phyloP scores from a whole-genome alignment of 495 filamentous ascomycete species.

The Neurospora sublineolata region DNA sequence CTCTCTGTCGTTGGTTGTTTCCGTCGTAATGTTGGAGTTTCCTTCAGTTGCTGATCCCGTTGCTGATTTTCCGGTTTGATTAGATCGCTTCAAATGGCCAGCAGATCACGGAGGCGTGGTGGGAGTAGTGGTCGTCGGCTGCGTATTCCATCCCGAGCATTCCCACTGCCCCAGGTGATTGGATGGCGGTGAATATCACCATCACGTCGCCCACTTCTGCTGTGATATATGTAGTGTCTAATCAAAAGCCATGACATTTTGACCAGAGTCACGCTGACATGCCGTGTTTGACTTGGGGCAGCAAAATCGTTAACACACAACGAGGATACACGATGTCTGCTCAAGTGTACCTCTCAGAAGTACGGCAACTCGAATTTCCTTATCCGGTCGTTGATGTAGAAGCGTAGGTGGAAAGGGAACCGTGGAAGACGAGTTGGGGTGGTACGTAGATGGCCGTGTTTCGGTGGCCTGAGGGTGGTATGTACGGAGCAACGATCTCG shows the following conservation, averaged over 20 bases:
- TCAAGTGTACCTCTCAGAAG: constrained; percentile 13
- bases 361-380: constrained; percentile 19
- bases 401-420: not conserved
- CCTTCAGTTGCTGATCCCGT: not conserved
- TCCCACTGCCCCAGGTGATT: constrained; percentile 40
- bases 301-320: constrained; percentile 33
- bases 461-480: not conserved
- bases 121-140: constrained; percentile 50
- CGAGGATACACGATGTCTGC: constrained; percentile 34
- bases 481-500: not conserved
- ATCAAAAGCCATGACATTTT: not conserved
- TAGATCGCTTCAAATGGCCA: constrained; percentile 20
- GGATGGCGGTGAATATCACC: constrained; percentile 40
- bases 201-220: constrained; percentile 32
- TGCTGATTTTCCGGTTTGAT: not conserved
- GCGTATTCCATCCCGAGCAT: constrained; percentile 39
- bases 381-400: constrained; percentile 1
- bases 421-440: not conserved
- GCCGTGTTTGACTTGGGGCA: not conserved
- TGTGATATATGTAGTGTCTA: constrained; percentile 19
- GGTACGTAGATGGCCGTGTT: not conserved
- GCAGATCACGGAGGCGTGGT: constrained; percentile 39
- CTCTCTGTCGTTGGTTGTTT: not conserved
- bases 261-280: not conserved
- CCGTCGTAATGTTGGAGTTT: not conserved